phyloP scores from a whole-genome alignment of 2,329 filamentous ascomycete species.

The Penicillium sp. region DNA sequence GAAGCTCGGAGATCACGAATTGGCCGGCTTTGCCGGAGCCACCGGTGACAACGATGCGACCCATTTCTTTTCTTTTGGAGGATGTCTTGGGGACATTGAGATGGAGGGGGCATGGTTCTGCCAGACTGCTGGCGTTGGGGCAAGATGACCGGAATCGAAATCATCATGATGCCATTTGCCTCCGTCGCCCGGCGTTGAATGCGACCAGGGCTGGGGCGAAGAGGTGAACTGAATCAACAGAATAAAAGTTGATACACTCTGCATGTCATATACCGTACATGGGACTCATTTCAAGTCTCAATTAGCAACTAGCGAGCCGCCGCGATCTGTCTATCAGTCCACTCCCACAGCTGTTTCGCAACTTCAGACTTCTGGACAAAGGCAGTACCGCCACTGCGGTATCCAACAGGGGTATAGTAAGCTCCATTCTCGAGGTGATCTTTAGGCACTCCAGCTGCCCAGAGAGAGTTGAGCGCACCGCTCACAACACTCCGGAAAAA shows the following conservation, averaged over 20 bases:
- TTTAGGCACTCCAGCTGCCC: slow-evolving; percentile 38
- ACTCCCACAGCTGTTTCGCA: slow-evolving; percentile 45
- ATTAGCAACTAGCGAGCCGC: slow-evolving; percentile 9
- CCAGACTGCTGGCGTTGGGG: neutral
- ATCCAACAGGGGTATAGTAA: slow-evolving; percentile 47
- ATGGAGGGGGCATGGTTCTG: neutral
- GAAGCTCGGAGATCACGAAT: slow-evolving; percentile 55
- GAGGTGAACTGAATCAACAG: neutral
- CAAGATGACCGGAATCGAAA: slow-evolving; percentile 9
- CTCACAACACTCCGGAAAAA: slow-evolving; percentile 36
- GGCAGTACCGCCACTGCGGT: slow-evolving; percentile 30
- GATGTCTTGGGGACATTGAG: neutral
- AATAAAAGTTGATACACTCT: neutral
- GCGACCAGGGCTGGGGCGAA: neutral
- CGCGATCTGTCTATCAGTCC: slow-evolving; percentile 43
- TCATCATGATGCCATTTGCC: slow-evolving; percentile 25
- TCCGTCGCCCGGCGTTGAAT: neutral
- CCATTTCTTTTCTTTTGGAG: slow-evolving; percentile 45
- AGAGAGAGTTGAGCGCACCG: slow-evolving; percentile 46
- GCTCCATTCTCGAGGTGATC: slow-evolving; percentile 39
- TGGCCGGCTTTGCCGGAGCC: slow-evolving; percentile 59
- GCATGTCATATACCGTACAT: neutral
- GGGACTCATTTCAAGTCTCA: neutral
- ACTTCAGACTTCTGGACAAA: slow-evolving; percentile 36
- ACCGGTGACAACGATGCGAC: slow-evolving; percentile 56